Base-by-base conservation (phyloP, 1,284 basidiomycete species). In the Vanrija sp. region DNA sequence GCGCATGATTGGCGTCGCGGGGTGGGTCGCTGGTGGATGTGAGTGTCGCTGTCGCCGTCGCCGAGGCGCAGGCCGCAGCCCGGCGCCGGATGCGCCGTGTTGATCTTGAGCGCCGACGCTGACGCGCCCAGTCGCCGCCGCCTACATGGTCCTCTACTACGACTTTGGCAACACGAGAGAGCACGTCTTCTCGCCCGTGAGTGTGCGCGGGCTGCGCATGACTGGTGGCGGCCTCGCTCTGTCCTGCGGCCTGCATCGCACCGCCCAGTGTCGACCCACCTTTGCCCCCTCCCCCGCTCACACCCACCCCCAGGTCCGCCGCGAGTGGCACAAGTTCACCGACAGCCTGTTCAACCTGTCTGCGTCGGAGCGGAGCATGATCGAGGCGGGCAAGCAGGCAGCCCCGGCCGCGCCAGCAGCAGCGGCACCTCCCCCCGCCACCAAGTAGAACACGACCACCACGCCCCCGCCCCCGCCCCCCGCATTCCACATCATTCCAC, bases 141-240 rank as follows among this genome's bases (percentile, higher is more conserved):
- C 60, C 6, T 75, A 73, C 53, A 72, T 73, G 71, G 57, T 68
- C 20, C 56, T 73, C 4, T 72, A 64, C 49, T 71, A 68, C 38
- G 69, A 75, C 56, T 75, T 70, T 53, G 73, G 73, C 6, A 45
- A 60, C 10, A 59, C 58, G 45, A 31, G 31, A 31, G 73, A 75
- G 54, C 73, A 75, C 47, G 73, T 75, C 38, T 75, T 75, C 49
- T 67, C 65, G 49, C 71, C 71, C n/a, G 73, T 75, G 53, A 62
- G 72, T 59, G 3, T 14, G n/a, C 36, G 23, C 14, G 19, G 8
- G 24, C 25, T 18, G 36, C 23, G n/a, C n/a, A n/a, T n/a, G n/a
- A n/a, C n/a, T n/a, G n/a, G n/a, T n/a, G n/a, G n/a, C n/a, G n/a
- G n/a, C n/a, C n/a, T n/a, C n/a, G n/a, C n/a, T n/a, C n/a, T n/a